Base-by-base conservation (phyloP, 768 basidiomycete species). In the Lactifluus echinatus region DNA sequence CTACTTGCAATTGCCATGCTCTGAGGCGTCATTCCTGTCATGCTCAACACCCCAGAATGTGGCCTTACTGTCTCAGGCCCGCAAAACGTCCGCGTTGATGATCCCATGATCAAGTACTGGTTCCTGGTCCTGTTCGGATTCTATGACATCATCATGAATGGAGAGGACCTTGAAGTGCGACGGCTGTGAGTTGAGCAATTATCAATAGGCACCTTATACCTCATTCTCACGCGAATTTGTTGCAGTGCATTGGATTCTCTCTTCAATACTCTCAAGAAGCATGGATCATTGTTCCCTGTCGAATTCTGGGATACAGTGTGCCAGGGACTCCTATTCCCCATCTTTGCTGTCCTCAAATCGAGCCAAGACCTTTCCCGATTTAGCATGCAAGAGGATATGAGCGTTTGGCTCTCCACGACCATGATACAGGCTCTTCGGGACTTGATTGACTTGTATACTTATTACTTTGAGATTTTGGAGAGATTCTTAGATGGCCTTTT, bases 91-190 rank as follows among this genome's bases (percentile, higher is more conserved):
- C 69, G 74, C 0, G 76, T 75, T 64, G 87, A 89, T 57, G 95
- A 96, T 60, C 83, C 81, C 28, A 94, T 93, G 89, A 87, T 97
- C 72, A 87, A 85, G 64, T 97, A 86, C 71, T 99, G 96, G 96
- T 93, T 89, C 75, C 96, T 96, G 0, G 84, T 92, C 2, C 76
- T 98, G 36, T 95, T 98, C 67, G 88, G 89, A n/a, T 98, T 97
- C 75, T 97, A 94, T 71, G 96, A 98, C 69, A 95, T 99, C 54
- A 95, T 99, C 68, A 98, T 99, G 95, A 98, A 96, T 60, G 96
- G 93, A 17, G 96, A 98, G 69, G 96, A 99, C 67, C 74, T 99
- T 24, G 96, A 99, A 79, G 93, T 99, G 51, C 84, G 96, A 64
- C 81, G 94, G 67, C 71, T 97, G 96, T 99, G 68, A 74, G 92